Base-by-base conservation (phyloP, 805 yeast genomes). In the Priceomyces medius region DNA sequence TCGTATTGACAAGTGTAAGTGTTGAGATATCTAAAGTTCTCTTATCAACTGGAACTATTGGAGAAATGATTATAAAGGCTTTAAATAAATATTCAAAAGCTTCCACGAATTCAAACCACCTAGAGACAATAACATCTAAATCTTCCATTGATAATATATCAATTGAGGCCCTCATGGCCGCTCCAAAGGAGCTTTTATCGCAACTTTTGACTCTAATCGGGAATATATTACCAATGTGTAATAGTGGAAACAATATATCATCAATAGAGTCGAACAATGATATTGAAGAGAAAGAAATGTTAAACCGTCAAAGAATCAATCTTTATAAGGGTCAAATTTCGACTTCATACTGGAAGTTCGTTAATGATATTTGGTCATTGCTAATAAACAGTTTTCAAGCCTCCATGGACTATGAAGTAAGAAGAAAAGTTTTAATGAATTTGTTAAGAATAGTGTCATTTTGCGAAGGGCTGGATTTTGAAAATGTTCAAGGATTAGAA, bases 111-210 rank as follows among this genome's bases (percentile, higher is more conserved):
- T 14, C 18, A 1, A 24, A 33, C n/a, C 51, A 36, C 3, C 33
- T 19, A 9, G 41, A 20, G 14, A 28, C 45, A 20, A 38, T 27
- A 17, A 34, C 35, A 12, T 45, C 46, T 4, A 33, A 40, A 4
- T 21, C 47, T 16, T 20, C 42, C 14, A 28, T 38, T 17, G 37
- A 50, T 26, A 38, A 36, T 38, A 56, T 79, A 1, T 67, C 88
- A 4, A 77, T 83, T 35, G 95, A 86, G 53, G 77, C 87, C 0
- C 60, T 88, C 29, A 83, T 87, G 80, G 77, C 82, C 40, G 77
- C 81, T 2, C 89, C 91, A 0, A 83, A 81, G 49, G 84, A 81
- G n/a, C 56, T 85, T 20, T 59, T 85, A 14, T 49, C 76, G 1
- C 67, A 78, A 10, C 67, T 83, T 14, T 61, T 87, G 14, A 72